Conservation (phyloP, 2,329 filamentous ascomycete species). For the Exophiala mesophila region DNA sequence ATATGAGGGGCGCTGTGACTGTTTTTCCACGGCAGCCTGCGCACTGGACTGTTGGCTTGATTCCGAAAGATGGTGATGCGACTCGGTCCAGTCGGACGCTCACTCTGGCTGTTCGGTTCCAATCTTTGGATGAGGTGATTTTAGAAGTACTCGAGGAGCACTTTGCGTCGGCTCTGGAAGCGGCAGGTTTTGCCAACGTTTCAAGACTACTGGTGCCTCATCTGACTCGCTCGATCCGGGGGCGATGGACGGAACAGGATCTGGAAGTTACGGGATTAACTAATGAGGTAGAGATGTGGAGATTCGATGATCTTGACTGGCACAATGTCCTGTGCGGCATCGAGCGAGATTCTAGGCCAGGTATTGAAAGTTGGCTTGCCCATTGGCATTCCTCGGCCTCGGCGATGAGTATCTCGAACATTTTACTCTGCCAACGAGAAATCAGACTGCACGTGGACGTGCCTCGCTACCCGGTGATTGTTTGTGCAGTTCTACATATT, state of each 20-base stretch:
- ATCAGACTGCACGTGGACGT: constrained; percentile 89
- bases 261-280: constrained; percentile 53
- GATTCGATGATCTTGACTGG: constrained; percentile 53
- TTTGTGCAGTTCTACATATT: constrained; percentile 63
- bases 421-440: constrained; percentile 39
- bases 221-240: constrained; percentile 44
- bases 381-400: constrained; percentile 50
- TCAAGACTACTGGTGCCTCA: constrained; percentile 49
- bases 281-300: constrained; percentile 47
- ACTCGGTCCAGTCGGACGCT: constrained; percentile 4
- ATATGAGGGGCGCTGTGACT: constrained; percentile 44
- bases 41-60: constrained; percentile 38
- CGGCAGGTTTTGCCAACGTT: constrained; percentile 44
- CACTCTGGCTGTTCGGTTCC: constrained; percentile 68
- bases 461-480: constrained; percentile 73
- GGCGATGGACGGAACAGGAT: constrained; percentile 43
- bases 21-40: constrained; percentile 79
- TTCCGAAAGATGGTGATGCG: constrained; percentile 7
- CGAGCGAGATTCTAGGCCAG: constrained; percentile 40
- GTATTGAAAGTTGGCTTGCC: constrained; percentile 47
- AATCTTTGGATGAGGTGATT: constrained; percentile 70
- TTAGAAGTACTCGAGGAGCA: constrained; percentile 41
- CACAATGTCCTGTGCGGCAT: constrained; percentile 48
- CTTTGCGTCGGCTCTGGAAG: constrained; percentile 45
- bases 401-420: constrained; percentile 11